phyloP scores from a whole-genome alignment of 2,329 filamentous ascomycete genomes.

The Monosporascus sp. region DNA sequence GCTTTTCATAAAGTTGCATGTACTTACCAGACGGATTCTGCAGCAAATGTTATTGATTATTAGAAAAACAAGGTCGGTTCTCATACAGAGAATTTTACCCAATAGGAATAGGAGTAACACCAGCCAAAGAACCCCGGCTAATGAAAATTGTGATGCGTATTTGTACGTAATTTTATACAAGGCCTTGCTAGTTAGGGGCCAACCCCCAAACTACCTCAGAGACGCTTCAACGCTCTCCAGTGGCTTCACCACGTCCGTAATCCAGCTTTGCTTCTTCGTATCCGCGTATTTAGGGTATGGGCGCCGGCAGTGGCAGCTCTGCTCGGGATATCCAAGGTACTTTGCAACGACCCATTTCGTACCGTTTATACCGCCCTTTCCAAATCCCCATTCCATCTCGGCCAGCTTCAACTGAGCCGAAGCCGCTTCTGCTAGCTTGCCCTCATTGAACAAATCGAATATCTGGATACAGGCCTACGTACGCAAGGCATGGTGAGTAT shows the following conservation, averaged over 20 bases:
- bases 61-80: too few relatives aligned
- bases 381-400: slow-evolving; percentile 50
- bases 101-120: too few relatives aligned
- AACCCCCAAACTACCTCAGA: background rate
- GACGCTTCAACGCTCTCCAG: slow-evolving; percentile 5
- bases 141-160: background rate
- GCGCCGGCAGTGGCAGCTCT: slow-evolving; percentile 45
- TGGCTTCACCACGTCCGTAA: slow-evolving; percentile 15
- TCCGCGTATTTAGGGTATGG: slow-evolving; percentile 47
- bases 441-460: slow-evolving; percentile 25
- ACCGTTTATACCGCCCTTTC: slow-evolving; percentile 53
- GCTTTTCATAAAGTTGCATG: too few relatives aligned
- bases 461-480: background rate
- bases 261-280: slow-evolving; percentile 39
- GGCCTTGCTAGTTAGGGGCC: background rate
- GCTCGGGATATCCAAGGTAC: slow-evolving; percentile 44
- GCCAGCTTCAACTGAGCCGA: slow-evolving; percentile 45
- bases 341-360: slow-evolving; percentile 56
- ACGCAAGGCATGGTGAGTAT: too few relatives aligned
- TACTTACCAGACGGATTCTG: too few relatives aligned
- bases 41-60: too few relatives aligned
- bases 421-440: slow-evolving; percentile 33
- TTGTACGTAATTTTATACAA: background rate
- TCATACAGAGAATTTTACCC: too few relatives aligned
- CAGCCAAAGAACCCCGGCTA: too few relatives aligned